Base-by-base conservation (phyloP, 1,139 yeast genomes). In the Taiozyma sp. region DNA sequence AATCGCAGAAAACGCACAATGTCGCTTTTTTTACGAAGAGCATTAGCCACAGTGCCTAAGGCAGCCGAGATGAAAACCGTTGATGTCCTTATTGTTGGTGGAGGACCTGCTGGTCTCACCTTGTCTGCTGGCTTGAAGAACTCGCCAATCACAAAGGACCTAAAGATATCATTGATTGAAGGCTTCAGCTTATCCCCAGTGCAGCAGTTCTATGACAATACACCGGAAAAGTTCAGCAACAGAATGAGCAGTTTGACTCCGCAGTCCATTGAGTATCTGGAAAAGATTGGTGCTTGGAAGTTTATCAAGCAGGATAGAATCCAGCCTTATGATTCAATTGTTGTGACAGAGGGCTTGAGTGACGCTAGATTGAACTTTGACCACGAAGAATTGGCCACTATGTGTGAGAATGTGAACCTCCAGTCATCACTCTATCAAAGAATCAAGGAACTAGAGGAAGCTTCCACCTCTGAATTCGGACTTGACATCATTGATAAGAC, bases 101-200 rank as follows among this genome's bases (percentile, higher is more conserved):
- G 96, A 8, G 99, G 99, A 0, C 97, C 98, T 1, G 98, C 99
- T 0, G 99, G 99, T 0, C 72, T 93, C 51, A 85, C 97, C 1
- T 72, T 93, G 41, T 84, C 95, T 2, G 79, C 96, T 0, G 96
- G 96, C 0, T 65, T 85, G 65, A 77, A 87, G 65, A 76, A 78
- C 59, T 84, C 92, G 2, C 82, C 85, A 10, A 68, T 74, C 40
- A 80, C 96, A 5, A 72, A 71, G 29, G 75, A 80, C 51, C 74
- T 90, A 46, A 75, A 77, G 49, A 80, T 95, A 47, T 80, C 85
- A 0, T 71, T 93, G 49, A 75, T 93, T 16, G 99, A 93, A 68
- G 92, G 87, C 2, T 78, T 81, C 41, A 78, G 79, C 53, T 67
- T 92, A 44, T 74, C 73, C 8, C 71, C 76, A 14, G 76, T 89